Evolutionary conservation across 441 rosid genomes (phyloP).

Genomic region (Croton setiger): DNA sequence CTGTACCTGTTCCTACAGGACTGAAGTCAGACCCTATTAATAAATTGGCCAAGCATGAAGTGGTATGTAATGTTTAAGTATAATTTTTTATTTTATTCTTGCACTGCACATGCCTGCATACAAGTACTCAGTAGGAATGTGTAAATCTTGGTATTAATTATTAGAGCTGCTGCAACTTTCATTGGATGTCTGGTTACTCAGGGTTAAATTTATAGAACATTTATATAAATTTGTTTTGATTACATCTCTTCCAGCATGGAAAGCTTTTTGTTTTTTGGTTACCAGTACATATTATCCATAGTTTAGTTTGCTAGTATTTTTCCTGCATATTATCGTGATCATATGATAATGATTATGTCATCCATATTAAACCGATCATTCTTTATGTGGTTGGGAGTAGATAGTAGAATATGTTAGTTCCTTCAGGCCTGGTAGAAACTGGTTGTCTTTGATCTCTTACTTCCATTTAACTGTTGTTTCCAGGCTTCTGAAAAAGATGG

Average conservation of each 20-base stretch:
- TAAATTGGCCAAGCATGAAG: slow-evolving; percentile 1
- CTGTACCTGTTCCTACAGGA: slow-evolving; percentile 22
- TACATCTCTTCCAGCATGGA: background rate
- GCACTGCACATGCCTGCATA: background rate
- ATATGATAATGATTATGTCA: background rate
- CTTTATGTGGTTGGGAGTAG: background rate
- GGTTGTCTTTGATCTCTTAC: slow-evolving; percentile 4
- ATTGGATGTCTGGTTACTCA: background rate
- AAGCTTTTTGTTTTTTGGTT: background rate
- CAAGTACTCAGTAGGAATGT: background rate
- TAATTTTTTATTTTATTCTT: background rate
- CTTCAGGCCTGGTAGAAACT: background rate
- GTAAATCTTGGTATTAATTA: background rate
- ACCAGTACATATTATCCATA: background rate
- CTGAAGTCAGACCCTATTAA: slow-evolving; percentile 19
- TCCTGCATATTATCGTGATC: background rate
- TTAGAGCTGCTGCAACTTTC: slow-evolving; percentile 1
- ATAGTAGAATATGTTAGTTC: background rate
- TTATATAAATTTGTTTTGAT: background rate
- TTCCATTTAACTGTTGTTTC: slow-evolving; percentile 12
- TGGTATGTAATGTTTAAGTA: slow-evolving; percentile 15
- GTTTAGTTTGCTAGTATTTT: background rate
- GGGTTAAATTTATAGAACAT: background rate
- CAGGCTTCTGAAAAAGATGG: slow-evolving; percentile 37
- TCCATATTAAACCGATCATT: background rate